Evolutionary conservation across 2,329 filamentous ascomycete genomes (phyloP), one percentile per base, ranked within the genome.

Genomic region (Pseudohalonectria lignicola): DNA sequence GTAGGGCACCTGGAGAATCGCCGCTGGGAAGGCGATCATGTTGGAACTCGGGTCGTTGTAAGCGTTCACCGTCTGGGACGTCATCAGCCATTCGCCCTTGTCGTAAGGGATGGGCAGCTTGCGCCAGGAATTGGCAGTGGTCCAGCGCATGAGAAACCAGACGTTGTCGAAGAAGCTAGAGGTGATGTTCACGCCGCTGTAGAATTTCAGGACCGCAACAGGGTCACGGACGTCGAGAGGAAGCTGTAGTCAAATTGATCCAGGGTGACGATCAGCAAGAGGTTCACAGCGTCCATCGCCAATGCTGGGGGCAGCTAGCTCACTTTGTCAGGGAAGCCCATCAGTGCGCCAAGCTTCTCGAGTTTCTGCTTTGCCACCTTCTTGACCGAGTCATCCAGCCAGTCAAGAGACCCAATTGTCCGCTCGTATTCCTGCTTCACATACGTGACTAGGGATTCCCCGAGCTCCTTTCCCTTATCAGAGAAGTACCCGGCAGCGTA

Each of bases 21-120:
- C 76, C 2, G 76, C 75, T 0, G 75, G 76, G 53, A 81, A 79
- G 11, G 77, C 74, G 39, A 79, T 79, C 43, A 78, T 74, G 44
- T 79, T 79, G 12, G 71, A 71, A 2, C 69, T 66, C 26, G 72
- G 71, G 41, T 74, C 75, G 53, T 79, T 79, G 47, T 78, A 77
- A 5, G 76, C 76, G 47, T 79, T 78, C 19, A 74, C 67, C 1
- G 70, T 76, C 5, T 71, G 66, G 1, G 72, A 69, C 16, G 66
- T 70, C 73, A 78, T 78, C 21, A 53, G 66, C 74, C 75, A 81
- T 49, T 70, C 61, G 33, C 71, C 64, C 9, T 67, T 67, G 47
- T 79, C 67, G 11, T 74, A 73, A 3, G 76, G 76, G 44, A 73
- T 74, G 2, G 73, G 71, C 9, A 79, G 55, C 31, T 67, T 63